Percentiles rank a stretch among this genome's conserved stretches.
These are phyloP conservation scores for Cylindrotheca closterium DNA, from an alignment of 108 stramenopile species.

Conservation along the genomic window DNA sequence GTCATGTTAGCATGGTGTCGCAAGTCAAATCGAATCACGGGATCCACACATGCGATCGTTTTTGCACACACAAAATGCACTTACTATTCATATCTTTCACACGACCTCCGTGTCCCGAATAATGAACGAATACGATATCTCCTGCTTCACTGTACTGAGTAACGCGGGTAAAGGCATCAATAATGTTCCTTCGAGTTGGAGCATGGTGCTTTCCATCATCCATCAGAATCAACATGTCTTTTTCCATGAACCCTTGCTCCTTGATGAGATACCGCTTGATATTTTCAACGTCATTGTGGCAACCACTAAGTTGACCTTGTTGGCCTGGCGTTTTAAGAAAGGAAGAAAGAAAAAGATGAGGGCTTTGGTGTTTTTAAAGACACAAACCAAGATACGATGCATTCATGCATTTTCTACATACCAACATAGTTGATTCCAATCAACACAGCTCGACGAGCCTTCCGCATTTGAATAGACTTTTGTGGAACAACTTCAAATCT, in stretches of 20 bases:
- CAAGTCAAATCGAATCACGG: too few relatives aligned
- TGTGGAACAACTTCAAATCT: conserved; percentile 40
- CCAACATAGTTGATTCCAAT: conserved; percentile 91
- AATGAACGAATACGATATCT: conserved; percentile 81
- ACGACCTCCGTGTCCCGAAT: conserved; percentile 79
- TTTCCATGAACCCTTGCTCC: conserved; percentile 76
- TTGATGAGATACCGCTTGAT: conserved; percentile 84
- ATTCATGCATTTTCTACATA: too few relatives aligned
- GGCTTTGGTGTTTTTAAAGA: too few relatives aligned
- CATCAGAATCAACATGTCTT: conserved; percentile 85
- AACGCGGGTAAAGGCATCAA: conserved; percentile 72
- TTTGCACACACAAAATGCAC: too few relatives aligned
- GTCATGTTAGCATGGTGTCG: background rate
- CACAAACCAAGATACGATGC: too few relatives aligned
- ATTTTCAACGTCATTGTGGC: conserved; percentile 46
- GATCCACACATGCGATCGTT: too few relatives aligned
- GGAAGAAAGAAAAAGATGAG: too few relatives aligned
- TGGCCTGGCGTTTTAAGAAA: too few relatives aligned
- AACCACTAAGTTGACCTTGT: conserved; percentile 80
- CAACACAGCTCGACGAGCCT: conserved; percentile 65
- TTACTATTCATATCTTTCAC: conserved; percentile 51
- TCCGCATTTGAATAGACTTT: conserved; percentile 21
- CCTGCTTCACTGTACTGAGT: conserved; percentile 68
- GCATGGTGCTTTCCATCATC: conserved; percentile 77
- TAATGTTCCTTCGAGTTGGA: conserved; percentile 75